Conservation (phyloP, 345 rosid genomes). For the Trapa incisa region DNA sequence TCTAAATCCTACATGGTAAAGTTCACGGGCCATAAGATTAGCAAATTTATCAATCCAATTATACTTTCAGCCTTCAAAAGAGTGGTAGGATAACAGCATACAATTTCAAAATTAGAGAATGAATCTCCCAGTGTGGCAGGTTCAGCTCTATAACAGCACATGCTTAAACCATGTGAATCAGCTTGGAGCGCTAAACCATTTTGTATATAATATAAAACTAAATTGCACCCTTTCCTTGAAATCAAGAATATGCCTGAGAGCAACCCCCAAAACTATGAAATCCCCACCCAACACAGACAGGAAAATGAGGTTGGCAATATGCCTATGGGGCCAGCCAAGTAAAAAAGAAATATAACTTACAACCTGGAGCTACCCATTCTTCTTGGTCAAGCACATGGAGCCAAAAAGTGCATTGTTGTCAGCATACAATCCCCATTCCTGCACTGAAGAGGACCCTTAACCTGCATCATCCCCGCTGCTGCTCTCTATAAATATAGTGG, state of each 20-base stretch:
- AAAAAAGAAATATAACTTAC: neutral
- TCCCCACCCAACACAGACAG: neutral
- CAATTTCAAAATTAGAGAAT: too few species aligned
- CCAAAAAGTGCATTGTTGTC: neutral
- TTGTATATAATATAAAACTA: neutral
- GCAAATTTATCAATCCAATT: too few species aligned
- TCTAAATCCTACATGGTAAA: too few species aligned
- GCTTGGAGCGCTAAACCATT: neutral
- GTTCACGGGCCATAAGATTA: too few species aligned
- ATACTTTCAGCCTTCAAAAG: too few species aligned
- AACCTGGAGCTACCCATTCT: neutral
- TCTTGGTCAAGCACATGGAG: neutral
- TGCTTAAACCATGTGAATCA: neutral
- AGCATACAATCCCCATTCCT: neutral
- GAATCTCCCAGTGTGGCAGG: too few species aligned
- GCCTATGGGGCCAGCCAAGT: neutral
- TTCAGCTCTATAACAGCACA: neutral
- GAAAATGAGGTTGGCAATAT: neutral
- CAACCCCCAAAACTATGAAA: neutral
- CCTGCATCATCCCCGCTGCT: constrained; percentile 36
- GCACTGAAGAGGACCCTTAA: neutral
- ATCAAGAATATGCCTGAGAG: neutral
- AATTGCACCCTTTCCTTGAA: neutral
- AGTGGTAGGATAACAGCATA: too few species aligned
- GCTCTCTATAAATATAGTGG: constrained; percentile 37